Evolutionary conservation across 257 asterid genomes (phyloP).

Genomic region (Parsonsia alboflavescens): DNA sequence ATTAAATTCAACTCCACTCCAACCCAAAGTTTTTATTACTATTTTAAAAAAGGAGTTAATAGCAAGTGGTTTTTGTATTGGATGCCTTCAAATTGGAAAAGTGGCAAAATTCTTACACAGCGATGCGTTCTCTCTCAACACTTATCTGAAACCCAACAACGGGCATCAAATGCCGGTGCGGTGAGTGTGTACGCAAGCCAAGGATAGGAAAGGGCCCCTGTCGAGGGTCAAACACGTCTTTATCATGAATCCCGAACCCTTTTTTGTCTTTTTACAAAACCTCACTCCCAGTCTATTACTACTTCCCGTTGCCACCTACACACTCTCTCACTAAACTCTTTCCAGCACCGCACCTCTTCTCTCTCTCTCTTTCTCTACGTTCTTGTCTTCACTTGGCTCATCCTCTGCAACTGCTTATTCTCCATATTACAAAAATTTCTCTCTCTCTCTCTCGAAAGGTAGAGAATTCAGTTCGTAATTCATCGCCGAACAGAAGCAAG

Average conservation of each 20-base stretch:
- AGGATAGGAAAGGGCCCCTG: background rate
- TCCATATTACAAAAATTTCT: background rate
- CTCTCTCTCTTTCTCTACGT: background rate
- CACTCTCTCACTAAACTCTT: slow-evolving; percentile 3
- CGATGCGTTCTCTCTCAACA: too few species aligned
- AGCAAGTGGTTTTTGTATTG: too few species aligned
- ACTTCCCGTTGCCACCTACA: background rate
- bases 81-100: too few species aligned
- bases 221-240: slow-evolving; percentile 16
- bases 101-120: too few species aligned
- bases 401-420: background rate
- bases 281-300: background rate
- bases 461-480: background rate
- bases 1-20: too few species aligned
- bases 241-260: background rate
- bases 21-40: too few species aligned
- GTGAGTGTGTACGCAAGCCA: background rate
- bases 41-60: too few species aligned
- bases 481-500: background rate
- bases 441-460: too few species aligned
- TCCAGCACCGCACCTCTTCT: background rate
- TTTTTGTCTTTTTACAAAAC: slow-evolving; percentile 3
- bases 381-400: background rate
- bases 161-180: too few species aligned
- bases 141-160: too few species aligned